Conservation (phyloP, 139 green algal genomes). For the Volvox africanus region DNA sequence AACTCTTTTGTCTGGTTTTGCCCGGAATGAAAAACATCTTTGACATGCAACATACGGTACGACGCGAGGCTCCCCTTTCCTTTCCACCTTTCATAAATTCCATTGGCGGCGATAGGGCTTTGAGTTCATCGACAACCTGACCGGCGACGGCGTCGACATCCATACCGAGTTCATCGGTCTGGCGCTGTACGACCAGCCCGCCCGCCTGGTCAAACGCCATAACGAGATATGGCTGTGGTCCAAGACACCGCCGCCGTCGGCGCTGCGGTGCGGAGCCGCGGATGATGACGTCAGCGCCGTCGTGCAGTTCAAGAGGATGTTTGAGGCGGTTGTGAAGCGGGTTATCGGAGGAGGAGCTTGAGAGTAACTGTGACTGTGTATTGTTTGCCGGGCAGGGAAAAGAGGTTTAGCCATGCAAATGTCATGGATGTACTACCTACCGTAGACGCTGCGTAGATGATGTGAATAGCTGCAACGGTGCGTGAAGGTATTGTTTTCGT, state of each 20-base stretch:
- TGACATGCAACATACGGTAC: too few relatives aligned
- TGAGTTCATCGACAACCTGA: conserved; percentile 43
- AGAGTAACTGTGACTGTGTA: too few relatives aligned
- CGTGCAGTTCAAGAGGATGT: not conserved
- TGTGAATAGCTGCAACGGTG: too few relatives aligned
- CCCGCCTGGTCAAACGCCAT: conserved; percentile 36
- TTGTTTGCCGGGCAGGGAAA: too few relatives aligned
- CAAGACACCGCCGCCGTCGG: not conserved
- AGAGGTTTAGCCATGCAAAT: too few relatives aligned
- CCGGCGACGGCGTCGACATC: conserved; percentile 17
- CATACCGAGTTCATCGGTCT: conserved; percentile 27
- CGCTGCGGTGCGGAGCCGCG: not conserved
- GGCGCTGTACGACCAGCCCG: conserved; percentile 47
- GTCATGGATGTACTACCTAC: too few relatives aligned
- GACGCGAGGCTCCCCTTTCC: too few relatives aligned
- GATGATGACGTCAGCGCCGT: not conserved
- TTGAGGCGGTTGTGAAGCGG: not conserved
- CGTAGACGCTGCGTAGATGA: too few relatives aligned
- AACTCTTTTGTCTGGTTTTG: too few relatives aligned
- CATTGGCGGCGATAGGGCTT: not conserved
- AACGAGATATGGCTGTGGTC: conserved; percentile 51
- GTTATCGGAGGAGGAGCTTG: not conserved
- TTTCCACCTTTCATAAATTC: too few relatives aligned
- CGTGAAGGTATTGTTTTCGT: too few relatives aligned
- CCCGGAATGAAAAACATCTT: too few relatives aligned